Evolutionary conservation across 2,329 filamentous ascomycete species (phyloP), one percentile per base, ranked within the genome.

Genomic region (Anthostomella pinea): DNA sequence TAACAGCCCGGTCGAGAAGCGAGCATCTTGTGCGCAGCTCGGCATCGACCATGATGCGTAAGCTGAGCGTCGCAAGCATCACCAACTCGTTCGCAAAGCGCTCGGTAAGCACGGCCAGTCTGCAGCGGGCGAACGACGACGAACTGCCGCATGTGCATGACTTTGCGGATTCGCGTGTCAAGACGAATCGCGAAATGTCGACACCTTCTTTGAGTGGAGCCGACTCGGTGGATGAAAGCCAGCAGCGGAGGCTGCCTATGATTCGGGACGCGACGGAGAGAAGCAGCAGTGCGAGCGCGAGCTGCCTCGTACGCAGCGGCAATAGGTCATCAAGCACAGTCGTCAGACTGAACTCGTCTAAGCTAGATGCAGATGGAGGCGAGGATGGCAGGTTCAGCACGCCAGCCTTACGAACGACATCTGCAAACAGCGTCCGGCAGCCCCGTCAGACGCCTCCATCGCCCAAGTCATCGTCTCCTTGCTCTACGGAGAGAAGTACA

Each of bases 11-110:
- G 66, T 60, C 78, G 59, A 61, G 79, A 67, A 66, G 85, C 51
- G 79, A 95, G 51, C 79, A 85, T 54, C 68, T 87, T 3, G 82
- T 93, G 30, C 75, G 85, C 33, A 79, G 78, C 25, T 88, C 85
- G n/a, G 86, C 89, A 9, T 88, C 87, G 22, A 86, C 86, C 1
- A 79, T 95, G 56, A 95, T 95, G 68, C 78, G 89, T 34, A 94
- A 90, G 58, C 74, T 96, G 45, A 95, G 87, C 62, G 83, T 87
- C 54, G 83, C 84, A 31, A 89, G 83, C 59, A 84, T 93, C 46
- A 76, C 85, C 10, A 83, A 77, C 48, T 84, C 84, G 30, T 90
- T 94, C 56, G 77, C 79, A 23, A 85, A 83, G 50, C 79, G 84
- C 39, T 85, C 85, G 1, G 72, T 70, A 24, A 86, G 82, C 46